Evolutionary conservation across 108 stramenopile genomes (phyloP).

Genomic region (Epipyxis sp.): DNA sequence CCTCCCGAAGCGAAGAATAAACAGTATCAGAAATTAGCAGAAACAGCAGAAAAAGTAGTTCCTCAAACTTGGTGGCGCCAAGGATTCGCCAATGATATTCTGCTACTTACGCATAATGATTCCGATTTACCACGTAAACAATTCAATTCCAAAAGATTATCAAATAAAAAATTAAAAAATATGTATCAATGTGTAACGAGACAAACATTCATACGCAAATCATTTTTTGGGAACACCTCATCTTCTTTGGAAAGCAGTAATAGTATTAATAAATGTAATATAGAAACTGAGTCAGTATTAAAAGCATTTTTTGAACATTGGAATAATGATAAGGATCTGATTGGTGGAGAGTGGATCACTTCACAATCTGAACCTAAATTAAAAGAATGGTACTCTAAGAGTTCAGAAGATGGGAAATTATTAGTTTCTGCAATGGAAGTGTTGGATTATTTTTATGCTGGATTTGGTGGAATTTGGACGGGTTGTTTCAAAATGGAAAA

Average conservation of each 20-base stretch:
- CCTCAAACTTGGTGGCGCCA: background rate
- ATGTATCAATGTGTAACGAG: conserved; percentile 17
- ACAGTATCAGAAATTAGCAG: background rate
- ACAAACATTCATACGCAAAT: background rate
- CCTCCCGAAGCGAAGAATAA: conserved; percentile 1
- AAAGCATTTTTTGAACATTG: background rate
- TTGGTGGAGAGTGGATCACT: background rate
- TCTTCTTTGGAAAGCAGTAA: background rate
- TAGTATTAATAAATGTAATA: background rate
- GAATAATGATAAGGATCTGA: background rate
- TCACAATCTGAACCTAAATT: background rate
- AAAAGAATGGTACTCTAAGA: background rate
- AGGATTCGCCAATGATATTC: background rate
- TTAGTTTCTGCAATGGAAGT: background rate
- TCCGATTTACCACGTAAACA: background rate
- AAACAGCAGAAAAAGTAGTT: conserved; percentile 1
- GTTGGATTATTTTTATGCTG: background rate
- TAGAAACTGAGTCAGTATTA: background rate
- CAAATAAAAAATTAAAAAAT: conserved; percentile 5
- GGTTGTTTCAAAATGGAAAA: background rate
- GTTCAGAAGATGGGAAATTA: background rate
- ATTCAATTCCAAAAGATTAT: background rate
- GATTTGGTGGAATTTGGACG: conserved; percentile 2
- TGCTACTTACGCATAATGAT: background rate
- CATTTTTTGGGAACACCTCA: background rate